Percentiles rank a stretch among this genome's conserved stretches.
Evolutionary conservation across 78 protist genomes (phyloP).

Genomic region (Dictyostelium capitatum): DNA sequence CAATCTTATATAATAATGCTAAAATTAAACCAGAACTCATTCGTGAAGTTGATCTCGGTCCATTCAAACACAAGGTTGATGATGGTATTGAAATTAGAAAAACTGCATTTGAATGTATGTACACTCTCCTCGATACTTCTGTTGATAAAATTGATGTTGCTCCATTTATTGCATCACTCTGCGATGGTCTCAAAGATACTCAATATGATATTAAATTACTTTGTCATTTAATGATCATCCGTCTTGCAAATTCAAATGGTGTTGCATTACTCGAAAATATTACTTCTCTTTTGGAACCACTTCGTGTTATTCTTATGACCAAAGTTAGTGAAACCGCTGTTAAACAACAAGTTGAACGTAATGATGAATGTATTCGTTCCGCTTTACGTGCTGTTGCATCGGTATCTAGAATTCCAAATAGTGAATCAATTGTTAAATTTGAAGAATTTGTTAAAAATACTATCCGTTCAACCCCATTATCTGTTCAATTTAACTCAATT

Average conservation of each 20-base stretch:
- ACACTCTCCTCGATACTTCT: slow-evolving; percentile 90
- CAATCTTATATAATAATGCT: slow-evolving; percentile 87
- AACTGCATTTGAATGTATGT: slow-evolving; percentile 95
- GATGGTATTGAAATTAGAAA: slow-evolving; percentile 94
- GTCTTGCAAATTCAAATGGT: slow-evolving; percentile 67
- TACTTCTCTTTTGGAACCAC: slow-evolving; percentile 78
- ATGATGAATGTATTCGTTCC: slow-evolving; percentile 89
- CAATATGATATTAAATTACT: slow-evolving; percentile 92
- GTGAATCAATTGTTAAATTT: slow-evolving; percentile 79
- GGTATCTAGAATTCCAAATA: slow-evolving; percentile 80
- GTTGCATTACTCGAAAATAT: slow-evolving; percentile 81
- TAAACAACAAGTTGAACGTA: slow-evolving; percentile 92
- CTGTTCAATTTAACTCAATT: slow-evolving; percentile 34
- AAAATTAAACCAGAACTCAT: slow-evolving; percentile 89
- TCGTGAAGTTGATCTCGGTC: slow-evolving; percentile 95
- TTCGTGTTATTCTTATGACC: slow-evolving; percentile 53
- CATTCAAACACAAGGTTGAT: slow-evolving; percentile 97
- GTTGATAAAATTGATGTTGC: slow-evolving; percentile 59
- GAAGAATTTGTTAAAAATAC: slow-evolving; percentile 79
- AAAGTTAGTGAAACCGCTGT: slow-evolving; percentile 85
- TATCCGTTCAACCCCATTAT: slow-evolving; percentile 28
- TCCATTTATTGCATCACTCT: slow-evolving; percentile 76
- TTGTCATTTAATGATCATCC: slow-evolving; percentile 84
- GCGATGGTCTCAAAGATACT: slow-evolving; percentile 88
- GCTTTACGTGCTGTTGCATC: slow-evolving; percentile 87